phyloP scores from a whole-genome alignment of 169 alveolate genomes.

The Cryptosporidium baileyi region DNA sequence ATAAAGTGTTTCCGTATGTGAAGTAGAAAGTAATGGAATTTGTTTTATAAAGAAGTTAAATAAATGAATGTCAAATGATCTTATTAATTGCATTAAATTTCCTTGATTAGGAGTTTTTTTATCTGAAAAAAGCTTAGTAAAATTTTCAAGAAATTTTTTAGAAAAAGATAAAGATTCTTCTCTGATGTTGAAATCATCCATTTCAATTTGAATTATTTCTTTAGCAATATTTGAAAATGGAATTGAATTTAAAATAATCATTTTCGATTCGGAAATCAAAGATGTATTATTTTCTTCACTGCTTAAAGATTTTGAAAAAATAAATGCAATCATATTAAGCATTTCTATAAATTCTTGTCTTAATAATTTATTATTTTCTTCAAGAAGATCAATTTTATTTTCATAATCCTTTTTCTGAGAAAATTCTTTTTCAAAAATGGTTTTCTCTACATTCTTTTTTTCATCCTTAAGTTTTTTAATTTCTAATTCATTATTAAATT shows the following conservation, averaged over 20 bases:
- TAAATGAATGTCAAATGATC: not conserved
- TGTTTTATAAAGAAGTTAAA: not conserved
- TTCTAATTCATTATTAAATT: not conserved
- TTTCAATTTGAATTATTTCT: not conserved
- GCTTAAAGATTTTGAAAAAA: not conserved
- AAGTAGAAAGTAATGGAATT: not conserved
- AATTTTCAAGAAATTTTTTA: not conserved
- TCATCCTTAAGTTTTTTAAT: not conserved
- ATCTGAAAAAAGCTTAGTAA: not conserved
- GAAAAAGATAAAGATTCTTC: not conserved
- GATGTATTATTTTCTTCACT: not conserved
- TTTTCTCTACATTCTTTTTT: not conserved
- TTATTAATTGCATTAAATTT: too few species aligned
- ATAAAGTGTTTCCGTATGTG: not conserved
- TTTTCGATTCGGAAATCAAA: not conserved
- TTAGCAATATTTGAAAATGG: constrained; percentile 4
- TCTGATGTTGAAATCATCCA: not conserved
- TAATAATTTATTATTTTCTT: not conserved
- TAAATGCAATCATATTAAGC: not conserved
- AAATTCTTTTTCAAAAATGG: not conserved
- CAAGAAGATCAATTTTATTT: not conserved
- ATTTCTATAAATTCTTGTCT: constrained; percentile 20
- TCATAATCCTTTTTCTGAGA: not conserved
- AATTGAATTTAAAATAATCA: not conserved
- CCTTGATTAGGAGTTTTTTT: not conserved